Evolutionary conservation across 2,329 filamentous ascomycete species (phyloP), one percentile per base, ranked within the genome.

Genomic region (Epichloe gansuensis): DNA sequence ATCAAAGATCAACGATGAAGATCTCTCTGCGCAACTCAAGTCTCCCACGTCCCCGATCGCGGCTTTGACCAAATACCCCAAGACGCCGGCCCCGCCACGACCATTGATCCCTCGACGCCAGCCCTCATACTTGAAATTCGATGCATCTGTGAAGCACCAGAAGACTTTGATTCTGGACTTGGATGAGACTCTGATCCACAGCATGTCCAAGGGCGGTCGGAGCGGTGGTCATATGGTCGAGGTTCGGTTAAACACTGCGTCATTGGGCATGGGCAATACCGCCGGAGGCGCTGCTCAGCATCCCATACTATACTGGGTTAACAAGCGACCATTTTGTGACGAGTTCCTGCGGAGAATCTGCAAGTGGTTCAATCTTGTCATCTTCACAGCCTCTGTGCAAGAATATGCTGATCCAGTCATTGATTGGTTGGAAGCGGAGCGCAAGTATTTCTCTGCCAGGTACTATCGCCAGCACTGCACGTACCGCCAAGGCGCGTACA

Each of bases 371-470:
- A 97, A 96, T 66, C 75, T 98, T 15, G 88, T 98, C 50, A 78
- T 97, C 46, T 98, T 98, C 68, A 98, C 93, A 9, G 93, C 93
- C 3, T 95, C 90, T 21, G 93, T 98, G 39, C 93, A 98, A 67
- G 93, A 98, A 68, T 98, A 98, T 64, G 93, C 93, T 53, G 93
- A 98, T 68, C 93, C 93, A 0, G 93, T 98, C 53, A 97, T 98
- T 65, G 93, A 98, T 75, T 97, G 91, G 90, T 78, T 98, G 55
- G 93, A 98, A 71, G 84, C 89, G 59, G 93, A 98, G 70, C 83
- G 91, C 63, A 97, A 97, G 71, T 97, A 89, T 73, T 98, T 98
- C 70, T 86, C 87, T 38, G 88, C 85, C 42, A 78, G 93, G 59
- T 97, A 93, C 72, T 98, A 98, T 70, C 82, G 93, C 52, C 93